Evolutionary conservation across 73 alveolate genomes (phyloP), one percentile per base, ranked within the genome.

Genomic region (Durusdinium trenchii): DNA sequence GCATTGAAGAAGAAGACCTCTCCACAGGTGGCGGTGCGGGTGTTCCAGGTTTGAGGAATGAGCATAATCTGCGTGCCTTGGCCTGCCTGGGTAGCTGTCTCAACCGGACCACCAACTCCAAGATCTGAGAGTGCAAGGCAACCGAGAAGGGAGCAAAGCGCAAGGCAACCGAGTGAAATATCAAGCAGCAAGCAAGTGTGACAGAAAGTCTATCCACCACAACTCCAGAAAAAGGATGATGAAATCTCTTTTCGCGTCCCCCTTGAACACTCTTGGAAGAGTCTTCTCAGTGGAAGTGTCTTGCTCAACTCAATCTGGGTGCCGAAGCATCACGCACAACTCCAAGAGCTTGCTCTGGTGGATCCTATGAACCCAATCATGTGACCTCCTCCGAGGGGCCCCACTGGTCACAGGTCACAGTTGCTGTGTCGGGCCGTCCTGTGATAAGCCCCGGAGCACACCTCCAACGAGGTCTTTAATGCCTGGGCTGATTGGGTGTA

Each of bases 1-100:
- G 97, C 97, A 9, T 91, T 91, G 87, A 91, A 91, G 97, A 91
- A 91, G 97, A 91, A 91, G 50, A 48, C 97, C 97, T 91, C 69
- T 57, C 32, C 69, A 57, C 69, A 57, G 12, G 69, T 23, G 12
- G 32, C 69, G 23, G 69, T 57, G 32, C 69, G 23, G 23, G 69
- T 57, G 69, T 12, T 57, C 69, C 69, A 57, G 12, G 69, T 57
- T 23, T 23, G n/a, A n/a, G n/a, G n/a, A n/a, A n/a, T n/a, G n/a
- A n/a, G n/a, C n/a, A n/a, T n/a, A n/a, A 4, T 54, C 64, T 12
- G 64, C 91, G 9, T 18, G 87, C 97, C 97, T 91, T 91, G 46
- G 97, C 50, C 75, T 91, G 97, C 54, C 97, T 86, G 42, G 97
- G 97, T n/a, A 91, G 35, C 89, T 91, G 97, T 42, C 81, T 52